Evolutionary conservation across 208 protist species (phyloP).

Genomic region (Trypanosomatidae sp.): DNA sequence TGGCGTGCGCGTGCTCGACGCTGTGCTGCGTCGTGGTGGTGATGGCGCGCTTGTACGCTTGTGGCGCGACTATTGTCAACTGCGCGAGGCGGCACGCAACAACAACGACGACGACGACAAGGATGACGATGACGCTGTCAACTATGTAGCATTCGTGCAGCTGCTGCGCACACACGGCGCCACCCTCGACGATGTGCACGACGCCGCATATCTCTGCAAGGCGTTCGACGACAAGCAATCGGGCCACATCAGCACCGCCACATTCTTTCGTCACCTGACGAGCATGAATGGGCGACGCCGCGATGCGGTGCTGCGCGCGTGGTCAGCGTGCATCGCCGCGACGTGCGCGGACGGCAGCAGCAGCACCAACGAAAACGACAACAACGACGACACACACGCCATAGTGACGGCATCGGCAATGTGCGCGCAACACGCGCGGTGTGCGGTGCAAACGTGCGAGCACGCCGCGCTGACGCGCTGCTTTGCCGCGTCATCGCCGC

Average conservation of each 20-base stretch:
- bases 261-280: constrained; percentile 67
- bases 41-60: no score
- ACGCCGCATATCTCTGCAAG: constrained; percentile 46
- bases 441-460: no score
- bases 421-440: no score
- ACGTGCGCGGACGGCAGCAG: not conserved
- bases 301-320: constrained; percentile 46
- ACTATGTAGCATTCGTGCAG: constrained; percentile 12
- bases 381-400: no score
- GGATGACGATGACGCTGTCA: not conserved
- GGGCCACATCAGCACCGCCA: constrained; percentile 30
- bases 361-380: not conserved
- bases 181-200: constrained; percentile 31
- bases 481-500: not conserved
- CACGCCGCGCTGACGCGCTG: not conserved
- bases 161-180: constrained; percentile 14
- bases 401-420: no score
- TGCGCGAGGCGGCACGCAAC: not conserved
- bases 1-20: no score
- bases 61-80: no score
- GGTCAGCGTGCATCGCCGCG: constrained; percentile 7
- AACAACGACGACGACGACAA: not conserved
- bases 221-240: constrained; percentile 52
- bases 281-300: constrained; percentile 58
- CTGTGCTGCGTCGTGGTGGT: no score